Evolutionary conservation across 176 grass and related monocot genomes (phyloP).

Genomic region (Aegilops bicornis): DNA sequence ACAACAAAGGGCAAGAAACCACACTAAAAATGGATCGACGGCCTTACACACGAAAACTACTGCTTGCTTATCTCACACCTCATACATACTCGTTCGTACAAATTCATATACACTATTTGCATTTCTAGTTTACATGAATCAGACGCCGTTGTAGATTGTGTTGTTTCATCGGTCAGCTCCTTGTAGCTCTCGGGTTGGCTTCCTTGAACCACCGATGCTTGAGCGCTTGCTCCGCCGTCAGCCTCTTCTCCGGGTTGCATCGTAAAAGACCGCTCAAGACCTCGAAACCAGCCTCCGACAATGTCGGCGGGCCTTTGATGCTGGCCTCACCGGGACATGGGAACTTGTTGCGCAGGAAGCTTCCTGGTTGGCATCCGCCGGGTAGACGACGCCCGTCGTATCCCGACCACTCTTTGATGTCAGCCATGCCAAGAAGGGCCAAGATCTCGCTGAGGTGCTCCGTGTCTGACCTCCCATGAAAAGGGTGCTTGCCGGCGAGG

Average conservation of each 20-base stretch:
- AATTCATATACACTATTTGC: too few species aligned
- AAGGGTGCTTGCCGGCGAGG: slow-evolving; percentile 1
- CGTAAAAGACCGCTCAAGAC: not conserved
- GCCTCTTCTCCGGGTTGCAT: not conserved
- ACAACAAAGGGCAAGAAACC: too few species aligned
- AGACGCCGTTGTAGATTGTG: too few species aligned
- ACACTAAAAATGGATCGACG: too few species aligned
- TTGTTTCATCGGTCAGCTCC: too few species aligned
- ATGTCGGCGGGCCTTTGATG: not conserved
- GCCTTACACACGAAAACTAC: too few species aligned
- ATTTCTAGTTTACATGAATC: too few species aligned
- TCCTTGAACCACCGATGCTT: not conserved
- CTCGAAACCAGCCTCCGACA: not conserved
- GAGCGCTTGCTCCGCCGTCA: not conserved
- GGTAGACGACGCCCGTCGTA: not conserved
- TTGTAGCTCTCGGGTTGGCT: not conserved
- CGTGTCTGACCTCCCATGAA: slow-evolving; percentile 18
- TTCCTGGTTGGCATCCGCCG: not conserved
- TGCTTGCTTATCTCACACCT: too few species aligned
- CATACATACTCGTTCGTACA: too few species aligned
- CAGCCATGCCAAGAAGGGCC: not conserved
- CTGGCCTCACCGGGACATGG: not conserved
- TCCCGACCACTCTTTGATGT: not conserved
- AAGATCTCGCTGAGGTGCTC: slow-evolving; percentile 40
- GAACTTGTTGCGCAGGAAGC: not conserved